Conservation (phyloP, 1,284 basidiomycete genomes). For the Ceratobasidium sp. region DNA sequence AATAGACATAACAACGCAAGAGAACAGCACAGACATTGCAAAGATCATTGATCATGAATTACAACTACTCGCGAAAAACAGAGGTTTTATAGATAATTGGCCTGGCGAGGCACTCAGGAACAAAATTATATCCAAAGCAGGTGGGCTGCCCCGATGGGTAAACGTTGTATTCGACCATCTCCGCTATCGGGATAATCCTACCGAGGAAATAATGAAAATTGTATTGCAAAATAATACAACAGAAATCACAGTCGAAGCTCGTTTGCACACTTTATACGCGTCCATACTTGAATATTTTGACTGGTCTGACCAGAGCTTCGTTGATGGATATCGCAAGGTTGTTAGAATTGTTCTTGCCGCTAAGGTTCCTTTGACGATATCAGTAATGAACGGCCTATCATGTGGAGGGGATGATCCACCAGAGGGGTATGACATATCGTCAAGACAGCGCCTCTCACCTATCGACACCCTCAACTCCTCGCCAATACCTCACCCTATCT, state of each 20-base stretch:
- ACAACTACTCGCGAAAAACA: not conserved
- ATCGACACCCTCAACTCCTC: no score
- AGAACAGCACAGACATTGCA: not conserved
- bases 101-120: constrained; percentile 32
- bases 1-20: not conserved
- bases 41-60: not conserved
- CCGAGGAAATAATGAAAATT: constrained; percentile 41
- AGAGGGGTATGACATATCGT: no score
- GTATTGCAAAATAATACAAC: constrained; percentile 12
- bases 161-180: constrained; percentile 45
- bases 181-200: constrained; percentile 34
- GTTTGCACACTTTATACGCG: constrained; percentile 45
- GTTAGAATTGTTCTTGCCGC: constrained; percentile 45
- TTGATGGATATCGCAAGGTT: constrained; percentile 43
- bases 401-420: not conserved
- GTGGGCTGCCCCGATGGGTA: constrained; percentile 47
- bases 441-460: no score
- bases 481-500: no score
- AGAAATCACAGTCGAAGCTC: constrained; percentile 30
- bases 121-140: constrained; percentile 40
- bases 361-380: constrained; percentile 7
- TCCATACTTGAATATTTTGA: constrained; percentile 44
- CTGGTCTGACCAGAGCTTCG: constrained; percentile 46
- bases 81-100: constrained; percentile 36
- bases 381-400: not conserved